Percentiles rank a stretch among this genome's conserved stretches.
Conservation (phyloP, 257 asterid genomes). For the Gentiana straminea region DNA sequence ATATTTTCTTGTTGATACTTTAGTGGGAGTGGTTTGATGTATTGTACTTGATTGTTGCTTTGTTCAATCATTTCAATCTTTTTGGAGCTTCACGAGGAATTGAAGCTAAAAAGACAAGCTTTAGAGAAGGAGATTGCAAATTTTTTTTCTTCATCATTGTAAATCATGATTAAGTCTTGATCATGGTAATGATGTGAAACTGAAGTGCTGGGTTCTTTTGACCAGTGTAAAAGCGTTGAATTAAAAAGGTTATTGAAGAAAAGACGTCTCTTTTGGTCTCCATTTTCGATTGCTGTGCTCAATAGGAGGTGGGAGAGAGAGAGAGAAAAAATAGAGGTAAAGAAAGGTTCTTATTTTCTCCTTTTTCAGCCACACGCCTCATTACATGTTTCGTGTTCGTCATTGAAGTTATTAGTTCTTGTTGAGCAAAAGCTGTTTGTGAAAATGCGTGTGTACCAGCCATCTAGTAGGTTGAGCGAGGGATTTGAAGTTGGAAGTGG, state of each 20-base stretch:
- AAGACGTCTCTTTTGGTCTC: constrained; percentile 31
- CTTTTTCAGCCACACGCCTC: constrained; percentile 45
- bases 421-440: constrained; percentile 4
- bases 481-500: constrained; percentile 24
- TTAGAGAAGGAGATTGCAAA: constrained; percentile 14
- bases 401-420: not conserved
- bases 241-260: constrained; percentile 25
- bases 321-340: not conserved
- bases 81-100: constrained; percentile 22
- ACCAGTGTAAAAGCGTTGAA: constrained; percentile 38
- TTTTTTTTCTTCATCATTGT: constrained; percentile 12
- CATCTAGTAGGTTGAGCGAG: constrained; percentile 23
- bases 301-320: constrained; percentile 16
- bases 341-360: constrained; percentile 12
- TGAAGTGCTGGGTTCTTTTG: constrained; percentile 33
- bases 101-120: constrained; percentile 17
- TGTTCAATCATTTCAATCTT: not conserved
- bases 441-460: constrained; percentile 43
- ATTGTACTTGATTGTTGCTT: not conserved
- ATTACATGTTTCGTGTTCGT: constrained; percentile 13
- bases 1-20: not conserved
- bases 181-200: constrained; percentile 34
- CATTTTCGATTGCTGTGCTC: constrained; percentile 29
- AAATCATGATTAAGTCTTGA: constrained; percentile 7
- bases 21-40: constrained; percentile 4